Percentiles rank a stretch among this genome's conserved stretches.
Evolutionary conservation across 345 rosid species (phyloP).

Genomic region (Dipteronia dyeriana): DNA sequence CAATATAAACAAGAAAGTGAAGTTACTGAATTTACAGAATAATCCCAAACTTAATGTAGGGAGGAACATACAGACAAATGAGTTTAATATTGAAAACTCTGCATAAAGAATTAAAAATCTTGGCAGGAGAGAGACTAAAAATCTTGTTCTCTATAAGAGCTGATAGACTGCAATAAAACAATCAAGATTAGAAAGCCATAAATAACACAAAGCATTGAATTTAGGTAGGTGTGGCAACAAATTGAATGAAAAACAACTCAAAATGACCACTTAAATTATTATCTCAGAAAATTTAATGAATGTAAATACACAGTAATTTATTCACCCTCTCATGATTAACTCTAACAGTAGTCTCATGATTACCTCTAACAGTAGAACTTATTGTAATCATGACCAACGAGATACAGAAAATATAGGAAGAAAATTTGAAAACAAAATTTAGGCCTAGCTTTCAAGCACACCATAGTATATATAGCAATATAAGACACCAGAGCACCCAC

Average conservation of each 20-base stretch:
- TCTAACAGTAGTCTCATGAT: neutral
- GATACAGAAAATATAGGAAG: neutral
- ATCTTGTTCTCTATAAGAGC: conserved; percentile 91
- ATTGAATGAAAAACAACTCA: neutral
- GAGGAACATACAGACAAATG: no score
- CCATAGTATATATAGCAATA: neutral
- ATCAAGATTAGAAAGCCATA: conserved; percentile 1
- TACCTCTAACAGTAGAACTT: neutral
- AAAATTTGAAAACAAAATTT: neutral
- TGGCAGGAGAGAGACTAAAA: conserved; percentile 91
- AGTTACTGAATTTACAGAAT: no score
- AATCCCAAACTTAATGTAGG: no score
- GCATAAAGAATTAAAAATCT: no score
- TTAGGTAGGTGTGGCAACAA: neutral
- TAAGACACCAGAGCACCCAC: neutral
- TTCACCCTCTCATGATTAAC: neutral
- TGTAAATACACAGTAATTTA: neutral
- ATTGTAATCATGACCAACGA: neutral
- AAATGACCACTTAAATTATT: neutral
- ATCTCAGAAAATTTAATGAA: conserved; percentile 5
- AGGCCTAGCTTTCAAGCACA: neutral
- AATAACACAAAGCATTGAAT: conserved; percentile 1
- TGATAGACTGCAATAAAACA: conserved; percentile 63
- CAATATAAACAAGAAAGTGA: no score
- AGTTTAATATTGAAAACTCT: no score